Evolutionary conservation across 2,329 filamentous ascomycete species (phyloP).

Genomic region (Thermomyces lanuginosus): DNA sequence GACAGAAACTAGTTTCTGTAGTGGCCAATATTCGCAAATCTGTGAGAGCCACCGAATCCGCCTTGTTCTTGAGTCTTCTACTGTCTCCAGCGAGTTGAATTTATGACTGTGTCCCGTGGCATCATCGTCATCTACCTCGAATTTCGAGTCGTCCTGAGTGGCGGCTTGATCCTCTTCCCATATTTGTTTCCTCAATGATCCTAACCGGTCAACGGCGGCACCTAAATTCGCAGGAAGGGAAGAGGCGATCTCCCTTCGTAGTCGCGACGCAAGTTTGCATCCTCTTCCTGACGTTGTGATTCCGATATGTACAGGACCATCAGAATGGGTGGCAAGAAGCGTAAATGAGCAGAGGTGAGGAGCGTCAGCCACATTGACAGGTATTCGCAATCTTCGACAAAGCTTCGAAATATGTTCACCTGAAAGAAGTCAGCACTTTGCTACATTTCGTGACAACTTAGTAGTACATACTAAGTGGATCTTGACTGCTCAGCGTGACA

Average conservation of each 20-base stretch:
- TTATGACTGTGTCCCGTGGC: slow-evolving; percentile 47
- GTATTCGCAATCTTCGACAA: slow-evolving; percentile 67
- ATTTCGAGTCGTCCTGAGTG: slow-evolving; percentile 28
- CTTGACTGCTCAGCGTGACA: slow-evolving; percentile 46
- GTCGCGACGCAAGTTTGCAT: slow-evolving; percentile 80
- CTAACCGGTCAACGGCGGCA: slow-evolving; percentile 58
- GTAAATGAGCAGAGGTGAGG: slow-evolving; percentile 78
- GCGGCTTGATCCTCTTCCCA: slow-evolving; percentile 54
- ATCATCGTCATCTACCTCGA: slow-evolving; percentile 34
- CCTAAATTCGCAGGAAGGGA: slow-evolving; percentile 63
- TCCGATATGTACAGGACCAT: slow-evolving; percentile 85
- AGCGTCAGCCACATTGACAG: slow-evolving; percentile 81
- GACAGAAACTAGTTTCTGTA: slow-evolving; percentile 63
- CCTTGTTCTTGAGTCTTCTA: slow-evolving; percentile 57
- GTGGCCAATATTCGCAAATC: slow-evolving; percentile 97
- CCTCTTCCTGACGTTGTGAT: slow-evolving; percentile 90
- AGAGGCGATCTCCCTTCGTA: slow-evolving; percentile 73
- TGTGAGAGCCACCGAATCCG: slow-evolving; percentile 87
- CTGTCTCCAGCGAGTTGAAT: slow-evolving; percentile 68
- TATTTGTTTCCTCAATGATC: slow-evolving; percentile 52
- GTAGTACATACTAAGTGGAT: slow-evolving; percentile 33
- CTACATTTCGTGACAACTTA: slow-evolving; percentile 18
- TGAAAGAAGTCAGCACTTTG: slow-evolving; percentile 15
- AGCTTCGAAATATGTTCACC: slow-evolving; percentile 53
- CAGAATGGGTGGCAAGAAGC: slow-evolving; percentile 71